phyloP scores from a whole-genome alignment of 2,329 filamentous ascomycete species.

The Calonectria ilicicola region DNA sequence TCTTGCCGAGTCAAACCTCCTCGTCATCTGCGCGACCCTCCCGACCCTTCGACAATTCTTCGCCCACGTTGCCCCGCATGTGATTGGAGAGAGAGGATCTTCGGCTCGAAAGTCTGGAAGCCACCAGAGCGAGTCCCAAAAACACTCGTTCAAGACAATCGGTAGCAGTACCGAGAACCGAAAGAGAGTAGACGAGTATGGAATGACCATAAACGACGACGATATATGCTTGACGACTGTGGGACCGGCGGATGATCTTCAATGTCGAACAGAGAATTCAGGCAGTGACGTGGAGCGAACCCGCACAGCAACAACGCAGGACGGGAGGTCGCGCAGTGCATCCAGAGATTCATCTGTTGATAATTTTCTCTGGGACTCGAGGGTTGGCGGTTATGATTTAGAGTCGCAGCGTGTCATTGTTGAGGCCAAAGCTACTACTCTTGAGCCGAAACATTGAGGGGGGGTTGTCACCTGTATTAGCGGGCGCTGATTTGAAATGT shows the following conservation, averaged over 20 bases:
- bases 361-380: background rate
- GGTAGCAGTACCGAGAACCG: background rate
- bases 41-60: conserved; percentile 30
- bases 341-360: background rate
- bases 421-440: too few species aligned
- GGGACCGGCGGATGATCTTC: background rate
- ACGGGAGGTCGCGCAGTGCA: background rate
- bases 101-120: background rate
- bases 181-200: background rate
- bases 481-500: background rate
- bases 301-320: background rate
- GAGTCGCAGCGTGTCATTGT: background rate
- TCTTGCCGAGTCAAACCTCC: conserved; percentile 31
- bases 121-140: background rate
- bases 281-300: background rate
- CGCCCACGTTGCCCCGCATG: conserved; percentile 26
- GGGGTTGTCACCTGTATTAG: background rate
- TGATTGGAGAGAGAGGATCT: conserved; percentile 4
- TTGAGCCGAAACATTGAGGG: background rate
- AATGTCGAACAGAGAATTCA: background rate
- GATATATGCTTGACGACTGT: background rate
- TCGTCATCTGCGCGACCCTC: conserved; percentile 27
- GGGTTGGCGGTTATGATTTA: background rate
- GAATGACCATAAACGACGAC: background rate
- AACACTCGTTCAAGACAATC: background rate